These are phyloP conservation scores for Taxillus chinensis DNA, from an alignment of 164 flowering plant genomes.

Conservation along the genomic window DNA sequence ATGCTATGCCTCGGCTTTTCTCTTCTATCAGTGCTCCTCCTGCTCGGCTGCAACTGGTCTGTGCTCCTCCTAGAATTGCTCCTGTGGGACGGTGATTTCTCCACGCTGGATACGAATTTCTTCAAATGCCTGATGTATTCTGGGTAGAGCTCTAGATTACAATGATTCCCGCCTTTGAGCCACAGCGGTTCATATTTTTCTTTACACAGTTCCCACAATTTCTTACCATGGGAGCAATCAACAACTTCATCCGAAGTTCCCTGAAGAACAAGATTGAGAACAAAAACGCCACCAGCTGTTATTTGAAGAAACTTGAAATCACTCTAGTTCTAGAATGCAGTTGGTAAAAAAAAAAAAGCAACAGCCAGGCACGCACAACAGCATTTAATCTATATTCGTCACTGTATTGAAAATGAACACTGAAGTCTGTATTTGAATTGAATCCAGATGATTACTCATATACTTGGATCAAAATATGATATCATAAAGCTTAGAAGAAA, in stretches of 20 bases:
- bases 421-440: too few species aligned
- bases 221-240: conserved; percentile 91
- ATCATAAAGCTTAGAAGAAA: too few species aligned
- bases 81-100: conserved; percentile 62
- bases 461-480: too few species aligned
- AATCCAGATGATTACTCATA: too few species aligned
- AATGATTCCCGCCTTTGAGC: conserved; percentile 87
- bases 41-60: conserved; percentile 48
- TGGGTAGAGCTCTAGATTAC: conserved; percentile 77
- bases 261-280: conserved; percentile 22
- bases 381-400: too few species aligned
- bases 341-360: too few species aligned
- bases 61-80: conserved; percentile 44
- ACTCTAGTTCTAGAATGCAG: neutral
- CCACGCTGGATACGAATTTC: conserved; percentile 67
- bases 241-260: conserved; percentile 93
- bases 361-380: too few species aligned
- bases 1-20: conserved; percentile 73
- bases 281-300: neutral
- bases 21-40: conserved; percentile 66
- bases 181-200: conserved; percentile 89
- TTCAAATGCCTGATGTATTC: conserved; percentile 79
- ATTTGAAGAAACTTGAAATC: neutral
- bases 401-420: too few species aligned
- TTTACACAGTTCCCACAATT: conserved; percentile 85